These are phyloP conservation scores for Lyophyllum atratum DNA, from an alignment of 768 basidiomycete species.

Conservation along the genomic window DNA sequence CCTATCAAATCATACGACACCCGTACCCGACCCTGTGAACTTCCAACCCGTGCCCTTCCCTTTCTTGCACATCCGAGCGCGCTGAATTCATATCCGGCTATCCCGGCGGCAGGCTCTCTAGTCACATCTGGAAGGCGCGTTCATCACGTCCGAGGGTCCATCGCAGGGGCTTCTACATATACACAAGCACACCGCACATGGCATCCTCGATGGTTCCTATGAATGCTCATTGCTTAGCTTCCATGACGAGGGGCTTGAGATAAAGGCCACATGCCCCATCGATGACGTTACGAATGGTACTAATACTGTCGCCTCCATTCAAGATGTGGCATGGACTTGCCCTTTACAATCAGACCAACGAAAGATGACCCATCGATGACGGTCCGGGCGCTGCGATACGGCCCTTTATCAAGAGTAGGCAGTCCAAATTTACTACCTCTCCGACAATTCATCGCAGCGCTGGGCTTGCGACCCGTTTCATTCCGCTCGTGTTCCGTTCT, in stretches of 20 bases:
- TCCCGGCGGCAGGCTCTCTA: not conserved
- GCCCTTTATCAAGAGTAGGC: slow-evolving; percentile 12
- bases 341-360: slow-evolving; percentile 1
- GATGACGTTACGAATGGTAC: slow-evolving; percentile 7
- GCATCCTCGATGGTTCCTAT: not conserved
- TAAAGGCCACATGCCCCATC: slow-evolving; percentile 9
- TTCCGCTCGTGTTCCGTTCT: not conserved
- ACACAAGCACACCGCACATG: no score
- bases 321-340: slow-evolving; percentile 3
- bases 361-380: slow-evolving; percentile 6
- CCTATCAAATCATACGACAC: not conserved
- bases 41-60: slow-evolving; percentile 11
- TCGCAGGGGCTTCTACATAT: no score
- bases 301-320: not conserved
- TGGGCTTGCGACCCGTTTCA: not conserved
- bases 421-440: not conserved
- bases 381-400: slow-evolving; percentile 1
- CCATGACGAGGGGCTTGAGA: not conserved
- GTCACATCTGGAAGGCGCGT: not conserved
- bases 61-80: slow-evolving; percentile 7
- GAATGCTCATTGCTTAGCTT: not conserved
- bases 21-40: slow-evolving; percentile 8
- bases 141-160: not conserved
- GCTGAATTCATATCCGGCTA: slow-evolving; percentile 12
- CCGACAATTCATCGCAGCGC: not conserved